Evolutionary conservation across 2,329 filamentous ascomycete genomes (phyloP).

Genomic region (Arthrobotrys conoides): DNA sequence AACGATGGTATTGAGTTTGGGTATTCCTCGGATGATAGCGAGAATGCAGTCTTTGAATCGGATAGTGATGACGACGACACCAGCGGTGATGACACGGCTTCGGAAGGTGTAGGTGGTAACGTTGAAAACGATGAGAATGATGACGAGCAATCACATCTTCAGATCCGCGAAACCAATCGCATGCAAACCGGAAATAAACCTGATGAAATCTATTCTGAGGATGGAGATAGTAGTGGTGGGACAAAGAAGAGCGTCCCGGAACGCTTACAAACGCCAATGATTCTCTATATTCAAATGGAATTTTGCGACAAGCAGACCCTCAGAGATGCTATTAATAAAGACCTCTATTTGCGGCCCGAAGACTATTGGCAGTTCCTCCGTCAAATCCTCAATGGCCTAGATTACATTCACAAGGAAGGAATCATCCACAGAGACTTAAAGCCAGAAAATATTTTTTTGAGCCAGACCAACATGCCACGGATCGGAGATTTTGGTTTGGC

Average conservation of each 20-base stretch:
- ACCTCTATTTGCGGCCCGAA: slow-evolving; percentile 79
- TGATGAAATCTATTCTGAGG: slow-evolving; percentile 68
- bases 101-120: slow-evolving; percentile 64
- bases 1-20: slow-evolving; percentile 71
- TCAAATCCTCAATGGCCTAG: slow-evolving; percentile 89
- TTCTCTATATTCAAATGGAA: slow-evolving; percentile 98
- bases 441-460: slow-evolving; percentile 97
- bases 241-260: slow-evolving; percentile 63
- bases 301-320: slow-evolving; percentile 96
- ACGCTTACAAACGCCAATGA: slow-evolving; percentile 71
- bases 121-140: slow-evolving; percentile 68
- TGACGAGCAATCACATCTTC: slow-evolving; percentile 66
- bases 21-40: slow-evolving; percentile 71
- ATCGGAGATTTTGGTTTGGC: slow-evolving; percentile 97
- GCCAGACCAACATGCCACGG: slow-evolving; percentile 88
- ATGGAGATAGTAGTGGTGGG: slow-evolving; percentile 24
- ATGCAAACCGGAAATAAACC: slow-evolving; percentile 66
- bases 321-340: slow-evolving; percentile 85
- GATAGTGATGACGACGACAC: slow-evolving; percentile 66
- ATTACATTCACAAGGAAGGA: slow-evolving; percentile 88
- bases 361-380: slow-evolving; percentile 92
- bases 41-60: slow-evolving; percentile 65
- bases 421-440: slow-evolving; percentile 98
- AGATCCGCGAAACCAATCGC: slow-evolving; percentile 64
- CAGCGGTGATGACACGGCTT: slow-evolving; percentile 62